A percentile compares a stretch with the other conserved stretches of the same genome.
Conservation (phyloP, 1,139 yeast species). For the Lodderomyces beijingensis region DNA sequence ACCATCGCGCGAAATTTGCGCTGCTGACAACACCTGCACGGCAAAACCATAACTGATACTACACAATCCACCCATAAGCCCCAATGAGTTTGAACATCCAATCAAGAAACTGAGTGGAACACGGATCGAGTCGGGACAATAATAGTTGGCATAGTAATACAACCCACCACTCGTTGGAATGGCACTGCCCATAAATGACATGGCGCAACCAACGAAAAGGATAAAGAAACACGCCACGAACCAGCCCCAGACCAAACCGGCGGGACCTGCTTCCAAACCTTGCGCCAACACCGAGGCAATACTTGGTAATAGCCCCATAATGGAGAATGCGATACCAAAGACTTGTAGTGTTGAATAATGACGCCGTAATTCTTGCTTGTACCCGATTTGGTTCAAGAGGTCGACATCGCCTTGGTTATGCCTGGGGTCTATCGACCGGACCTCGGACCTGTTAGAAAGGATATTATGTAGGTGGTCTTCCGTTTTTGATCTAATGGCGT, state of each 20-base stretch:
- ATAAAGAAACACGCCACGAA: constrained; percentile 56
- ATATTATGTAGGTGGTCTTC: constrained; percentile 21
- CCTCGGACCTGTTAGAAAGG: constrained; percentile 22
- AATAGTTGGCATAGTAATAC: constrained; percentile 51
- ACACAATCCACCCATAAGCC: constrained; percentile 35
- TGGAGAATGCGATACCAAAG: constrained; percentile 50
- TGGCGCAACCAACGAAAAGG: constrained; percentile 54
- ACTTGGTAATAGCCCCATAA: constrained; percentile 50
- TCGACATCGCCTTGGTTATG: constrained; percentile 38
- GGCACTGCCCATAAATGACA: constrained; percentile 64
- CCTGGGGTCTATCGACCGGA: constrained; percentile 23
- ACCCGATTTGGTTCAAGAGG: constrained; percentile 49
- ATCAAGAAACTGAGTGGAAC: constrained; percentile 44
- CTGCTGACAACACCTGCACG: constrained; percentile 32
- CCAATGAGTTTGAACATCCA: constrained; percentile 35
- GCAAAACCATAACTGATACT: constrained; percentile 39
- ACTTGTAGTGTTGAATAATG: constrained; percentile 46
- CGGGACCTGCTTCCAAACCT: constrained; percentile 40
- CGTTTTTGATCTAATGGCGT: constrained; percentile 16
- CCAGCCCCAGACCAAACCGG: constrained; percentile 70
- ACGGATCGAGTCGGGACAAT: constrained; percentile 27
- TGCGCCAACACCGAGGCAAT: constrained; percentile 33
- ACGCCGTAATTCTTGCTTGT: constrained; percentile 48
- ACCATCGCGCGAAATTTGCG: constrained; percentile 27
- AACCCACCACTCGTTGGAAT: constrained; percentile 73